A percentile compares a stretch with the other conserved stretches of the same genome.
phyloP scores from a whole-genome alignment of 495 filamentous ascomycete species.

The Penicillium antarcticum region DNA sequence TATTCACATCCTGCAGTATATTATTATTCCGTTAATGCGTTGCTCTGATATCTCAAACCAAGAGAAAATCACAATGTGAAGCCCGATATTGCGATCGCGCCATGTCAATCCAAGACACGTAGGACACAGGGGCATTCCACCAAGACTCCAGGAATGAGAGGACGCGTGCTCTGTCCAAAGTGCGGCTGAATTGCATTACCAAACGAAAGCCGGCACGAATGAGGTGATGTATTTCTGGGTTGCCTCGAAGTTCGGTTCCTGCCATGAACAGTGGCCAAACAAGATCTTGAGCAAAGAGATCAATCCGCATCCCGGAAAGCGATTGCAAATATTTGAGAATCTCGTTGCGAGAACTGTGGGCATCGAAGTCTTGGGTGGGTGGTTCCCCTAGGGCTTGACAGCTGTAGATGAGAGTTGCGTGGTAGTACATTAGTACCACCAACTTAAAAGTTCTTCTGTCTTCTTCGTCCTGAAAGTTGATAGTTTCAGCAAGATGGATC shows the following conservation, averaged over 20 bases:
- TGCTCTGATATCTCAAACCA: conserved; percentile 1
- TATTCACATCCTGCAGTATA: too few species aligned
- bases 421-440: conserved; percentile 22
- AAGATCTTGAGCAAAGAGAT: conserved; percentile 21
- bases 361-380: background rate
- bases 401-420: conserved; percentile 25
- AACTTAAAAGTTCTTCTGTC: conserved; percentile 16
- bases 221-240: conserved; percentile 2
- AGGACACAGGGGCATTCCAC: conserved; percentile 3
- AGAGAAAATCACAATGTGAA: conserved; percentile 1
- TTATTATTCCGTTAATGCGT: too few species aligned
- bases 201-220: conserved; percentile 4
- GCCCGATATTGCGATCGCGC: conserved; percentile 1
- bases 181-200: conserved; percentile 19
- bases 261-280: conserved; percentile 28
- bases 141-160: conserved; percentile 13
- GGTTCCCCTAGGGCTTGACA: conserved; percentile 15
- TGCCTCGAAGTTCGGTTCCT: conserved; percentile 19
- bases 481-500: conserved; percentile 10
- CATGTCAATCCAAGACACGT: conserved; percentile 14
- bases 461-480: conserved; percentile 15
- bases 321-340: conserved; percentile 15
- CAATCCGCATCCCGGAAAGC: conserved; percentile 13
- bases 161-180: conserved; percentile 12
- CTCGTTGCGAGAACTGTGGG: conserved; percentile 13